Conservation (phyloP, 441 rosid species). For the Syzygium syzygioides region DNA sequence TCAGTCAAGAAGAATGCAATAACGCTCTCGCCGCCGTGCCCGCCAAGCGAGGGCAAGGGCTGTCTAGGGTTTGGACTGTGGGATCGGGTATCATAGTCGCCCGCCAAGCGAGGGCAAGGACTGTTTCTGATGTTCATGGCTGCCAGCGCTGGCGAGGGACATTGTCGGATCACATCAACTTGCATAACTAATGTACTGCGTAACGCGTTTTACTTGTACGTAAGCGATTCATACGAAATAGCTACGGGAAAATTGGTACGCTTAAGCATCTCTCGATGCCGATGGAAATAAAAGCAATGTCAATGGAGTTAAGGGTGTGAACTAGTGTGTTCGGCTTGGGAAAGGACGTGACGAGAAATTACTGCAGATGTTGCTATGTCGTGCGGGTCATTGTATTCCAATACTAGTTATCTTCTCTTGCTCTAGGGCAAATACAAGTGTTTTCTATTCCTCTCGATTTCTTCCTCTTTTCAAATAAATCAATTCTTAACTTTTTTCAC, state of each 20-base stretch:
- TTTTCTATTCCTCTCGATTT: not conserved
- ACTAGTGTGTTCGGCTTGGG: not conserved
- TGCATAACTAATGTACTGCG: not conserved
- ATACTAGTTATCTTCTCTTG: not conserved
- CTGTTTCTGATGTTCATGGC: not conserved
- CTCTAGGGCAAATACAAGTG: no score
- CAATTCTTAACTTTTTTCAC: no score
- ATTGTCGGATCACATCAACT: not conserved
- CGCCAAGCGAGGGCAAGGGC: no score
- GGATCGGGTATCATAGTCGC: not conserved
- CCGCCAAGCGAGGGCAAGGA: not conserved
- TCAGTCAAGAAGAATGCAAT: not conserved
- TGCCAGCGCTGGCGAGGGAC: not conserved
- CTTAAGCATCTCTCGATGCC: not conserved
- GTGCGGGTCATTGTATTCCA: no score
- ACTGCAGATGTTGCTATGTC: no score
- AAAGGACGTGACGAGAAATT: not conserved
- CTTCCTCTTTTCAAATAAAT: not conserved
- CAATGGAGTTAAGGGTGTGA: not conserved
- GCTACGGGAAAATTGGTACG: not conserved
- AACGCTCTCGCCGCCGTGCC: no score
- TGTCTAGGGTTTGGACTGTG: not conserved
- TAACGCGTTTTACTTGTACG: fast-evolving
- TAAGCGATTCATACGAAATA: not conserved
- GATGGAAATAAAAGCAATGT: not conserved